A percentile compares a stretch with the other conserved stretches of the same genome.
These are phyloP conservation scores for Talaromyces sp. DNA, from an alignment of 2,329 filamentous ascomycete species.

Conservation along the genomic window DNA sequence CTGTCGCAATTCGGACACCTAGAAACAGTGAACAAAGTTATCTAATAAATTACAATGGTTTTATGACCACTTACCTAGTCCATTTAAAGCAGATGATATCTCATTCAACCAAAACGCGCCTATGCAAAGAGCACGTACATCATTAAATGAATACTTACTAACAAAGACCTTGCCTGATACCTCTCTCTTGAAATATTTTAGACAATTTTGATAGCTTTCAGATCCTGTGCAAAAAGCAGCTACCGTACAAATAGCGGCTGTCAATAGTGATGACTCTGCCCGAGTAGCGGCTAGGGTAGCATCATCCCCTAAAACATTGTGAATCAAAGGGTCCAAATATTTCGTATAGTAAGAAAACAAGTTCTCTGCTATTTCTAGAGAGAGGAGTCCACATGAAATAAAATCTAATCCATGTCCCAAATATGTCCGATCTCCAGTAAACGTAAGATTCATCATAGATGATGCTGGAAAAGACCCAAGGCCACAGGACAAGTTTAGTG, in stretches of 20 bases:
- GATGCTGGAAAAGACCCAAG: conserved; percentile 20
- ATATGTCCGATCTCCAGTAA: not conserved
- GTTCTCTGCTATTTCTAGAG: not conserved
- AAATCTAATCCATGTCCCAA: not conserved
- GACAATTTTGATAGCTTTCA: conserved; percentile 4
- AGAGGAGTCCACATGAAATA: not conserved
- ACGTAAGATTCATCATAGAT: conserved; percentile 16
- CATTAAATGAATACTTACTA: conserved; percentile 19
- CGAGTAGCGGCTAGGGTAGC: conserved; percentile 23
- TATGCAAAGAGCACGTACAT: conserved; percentile 30
- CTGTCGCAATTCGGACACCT: conserved; percentile 36
- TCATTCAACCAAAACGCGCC: conserved; percentile 36
- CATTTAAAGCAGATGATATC: conserved; percentile 18
- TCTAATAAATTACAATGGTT: not conserved
- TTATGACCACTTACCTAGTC: conserved; percentile 13
- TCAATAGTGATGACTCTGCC: conserved; percentile 26
- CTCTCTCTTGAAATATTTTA: conserved; percentile 13
- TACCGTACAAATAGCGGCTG: conserved; percentile 31
- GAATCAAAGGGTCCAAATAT: not conserved
- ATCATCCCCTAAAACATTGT: conserved; percentile 18
- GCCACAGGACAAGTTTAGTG: not conserved
- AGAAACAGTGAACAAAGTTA: conserved; percentile 19
- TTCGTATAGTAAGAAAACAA: not conserved
- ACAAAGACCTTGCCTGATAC: conserved; percentile 14
- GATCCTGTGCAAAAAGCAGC: conserved; percentile 19